These are phyloP conservation scores for Kazachstania martiniae DNA, from an alignment of 805 yeast genomes.

Conservation along the genomic window DNA sequence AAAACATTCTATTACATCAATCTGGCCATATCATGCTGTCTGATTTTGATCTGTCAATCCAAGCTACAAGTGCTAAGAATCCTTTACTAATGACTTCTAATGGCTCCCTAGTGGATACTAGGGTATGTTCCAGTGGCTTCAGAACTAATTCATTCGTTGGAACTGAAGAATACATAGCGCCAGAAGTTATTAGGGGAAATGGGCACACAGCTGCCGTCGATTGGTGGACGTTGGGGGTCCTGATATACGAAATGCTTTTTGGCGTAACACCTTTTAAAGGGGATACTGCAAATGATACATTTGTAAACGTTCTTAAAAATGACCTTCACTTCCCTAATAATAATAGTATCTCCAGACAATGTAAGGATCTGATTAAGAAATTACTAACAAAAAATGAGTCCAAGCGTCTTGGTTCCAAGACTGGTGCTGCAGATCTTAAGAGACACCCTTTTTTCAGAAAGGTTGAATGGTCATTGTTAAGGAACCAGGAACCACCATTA, in stretches of 20 bases:
- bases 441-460: slow-evolving; percentile 84
- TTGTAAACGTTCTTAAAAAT: slow-evolving; percentile 72
- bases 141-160: slow-evolving; percentile 98
- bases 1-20: slow-evolving; percentile 85
- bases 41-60: slow-evolving; percentile 92
- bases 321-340: slow-evolving; percentile 73
- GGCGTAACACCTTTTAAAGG: slow-evolving; percentile 98
- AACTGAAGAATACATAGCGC: slow-evolving; percentile 97
- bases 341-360: slow-evolving; percentile 56
- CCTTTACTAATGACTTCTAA: slow-evolving; percentile 36
- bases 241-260: slow-evolving; percentile 86
- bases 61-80: slow-evolving; percentile 61
- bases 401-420: slow-evolving; percentile 79
- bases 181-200: slow-evolving; percentile 92
- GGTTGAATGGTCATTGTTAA: slow-evolving; percentile 88
- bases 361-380: slow-evolving; percentile 73
- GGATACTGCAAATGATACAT: slow-evolving; percentile 75
- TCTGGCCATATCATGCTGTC: slow-evolving; percentile 97
- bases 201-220: slow-evolving; percentile 98
- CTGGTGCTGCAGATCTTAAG: slow-evolving; percentile 93
- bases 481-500: slow-evolving; percentile 93
- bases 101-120: slow-evolving; percentile 59
- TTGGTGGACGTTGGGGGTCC: slow-evolving; percentile 98
- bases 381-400: slow-evolving; percentile 79
- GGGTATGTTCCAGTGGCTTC: slow-evolving; percentile 90